A percentile compares a stretch with the other conserved stretches of the same genome.
phyloP scores from a whole-genome alignment of 768 basidiomycete genomes.

The Boletus tomentosulus region DNA sequence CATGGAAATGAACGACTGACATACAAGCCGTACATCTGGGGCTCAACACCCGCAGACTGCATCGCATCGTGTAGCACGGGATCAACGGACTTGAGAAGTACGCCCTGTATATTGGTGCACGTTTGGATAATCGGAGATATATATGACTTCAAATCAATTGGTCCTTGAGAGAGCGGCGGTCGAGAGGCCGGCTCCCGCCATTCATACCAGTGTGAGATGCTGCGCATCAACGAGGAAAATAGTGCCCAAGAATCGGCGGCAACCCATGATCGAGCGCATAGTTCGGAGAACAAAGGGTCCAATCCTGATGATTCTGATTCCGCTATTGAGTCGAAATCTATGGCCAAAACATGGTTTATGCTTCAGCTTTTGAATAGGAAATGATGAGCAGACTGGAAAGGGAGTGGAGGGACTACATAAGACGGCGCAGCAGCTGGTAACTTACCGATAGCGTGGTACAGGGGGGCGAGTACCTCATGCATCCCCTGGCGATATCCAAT shows the following conservation, averaged over 20 bases:
- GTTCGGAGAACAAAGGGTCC: conserved; percentile 45
- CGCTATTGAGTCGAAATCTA: conserved; percentile 76
- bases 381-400: conserved; percentile 14
- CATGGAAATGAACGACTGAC: conserved; percentile 27
- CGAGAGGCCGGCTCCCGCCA: conserved; percentile 47
- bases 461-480: conserved; percentile 92
- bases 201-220: conserved; percentile 75
- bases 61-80: conserved; percentile 72
- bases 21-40: conserved; percentile 95
- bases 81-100: conserved; percentile 71
- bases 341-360: conserved; percentile 23
- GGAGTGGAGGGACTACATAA: conserved; percentile 6
- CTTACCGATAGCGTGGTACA: conserved; percentile 61
- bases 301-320: conserved; percentile 27
- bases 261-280: conserved; percentile 65
- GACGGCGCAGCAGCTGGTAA: neutral
- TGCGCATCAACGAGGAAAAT: conserved; percentile 76
- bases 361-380: conserved; percentile 23
- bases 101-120: conserved; percentile 76
- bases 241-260: conserved; percentile 87
- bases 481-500: conserved; percentile 98
- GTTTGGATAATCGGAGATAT: conserved; percentile 81
- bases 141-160: conserved; percentile 55
- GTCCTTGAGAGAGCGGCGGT: conserved; percentile 33
- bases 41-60: conserved; percentile 82